Evolutionary conservation across 2,329 filamentous ascomycete genomes (phyloP).

Genomic region (Diaporthe citri): DNA sequence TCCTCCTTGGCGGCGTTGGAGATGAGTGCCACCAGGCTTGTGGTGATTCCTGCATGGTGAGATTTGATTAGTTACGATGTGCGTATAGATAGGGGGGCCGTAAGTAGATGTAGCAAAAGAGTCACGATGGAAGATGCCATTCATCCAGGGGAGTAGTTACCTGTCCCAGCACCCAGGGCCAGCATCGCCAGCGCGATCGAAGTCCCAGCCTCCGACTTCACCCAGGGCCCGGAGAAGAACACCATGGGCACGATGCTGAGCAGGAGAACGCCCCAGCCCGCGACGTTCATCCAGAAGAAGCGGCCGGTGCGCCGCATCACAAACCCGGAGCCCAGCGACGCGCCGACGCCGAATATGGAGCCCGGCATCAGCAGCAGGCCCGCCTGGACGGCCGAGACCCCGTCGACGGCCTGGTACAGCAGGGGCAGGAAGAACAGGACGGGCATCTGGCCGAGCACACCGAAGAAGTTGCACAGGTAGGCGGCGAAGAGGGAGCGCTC

Average conservation of each 20-base stretch:
- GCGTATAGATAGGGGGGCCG: not conserved
- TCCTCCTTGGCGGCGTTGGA: conserved; percentile 76
- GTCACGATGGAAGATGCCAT: not conserved
- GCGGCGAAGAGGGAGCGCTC: conserved; percentile 74
- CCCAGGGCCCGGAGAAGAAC: conserved; percentile 67
- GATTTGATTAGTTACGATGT: conserved; percentile 54
- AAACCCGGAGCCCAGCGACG: conserved; percentile 74
- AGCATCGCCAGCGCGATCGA: conserved; percentile 68
- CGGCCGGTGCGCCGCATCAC: conserved; percentile 78
- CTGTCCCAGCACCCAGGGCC: conserved; percentile 54
- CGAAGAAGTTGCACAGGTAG: conserved; percentile 81
- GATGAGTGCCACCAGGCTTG: conserved; percentile 78
- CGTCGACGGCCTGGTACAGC: conserved; percentile 81
- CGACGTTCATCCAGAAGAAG: conserved; percentile 77
- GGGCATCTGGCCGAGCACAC: conserved; percentile 68
- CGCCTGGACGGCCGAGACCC: conserved; percentile 71
- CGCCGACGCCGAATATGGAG: conserved; percentile 70
- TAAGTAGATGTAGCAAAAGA: too few species aligned
- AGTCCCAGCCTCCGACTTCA: conserved; percentile 63
- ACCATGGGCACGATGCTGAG: conserved; percentile 68
- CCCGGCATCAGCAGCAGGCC: conserved; percentile 76
- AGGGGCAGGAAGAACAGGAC: conserved; percentile 81
- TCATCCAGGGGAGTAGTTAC: conserved; percentile 44
- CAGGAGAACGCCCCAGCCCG: conserved; percentile 65
- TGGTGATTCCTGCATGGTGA: conserved; percentile 74